Conservation (phyloP, 2,329 filamentous ascomycete genomes). For the Sarocladium brachiariae region DNA sequence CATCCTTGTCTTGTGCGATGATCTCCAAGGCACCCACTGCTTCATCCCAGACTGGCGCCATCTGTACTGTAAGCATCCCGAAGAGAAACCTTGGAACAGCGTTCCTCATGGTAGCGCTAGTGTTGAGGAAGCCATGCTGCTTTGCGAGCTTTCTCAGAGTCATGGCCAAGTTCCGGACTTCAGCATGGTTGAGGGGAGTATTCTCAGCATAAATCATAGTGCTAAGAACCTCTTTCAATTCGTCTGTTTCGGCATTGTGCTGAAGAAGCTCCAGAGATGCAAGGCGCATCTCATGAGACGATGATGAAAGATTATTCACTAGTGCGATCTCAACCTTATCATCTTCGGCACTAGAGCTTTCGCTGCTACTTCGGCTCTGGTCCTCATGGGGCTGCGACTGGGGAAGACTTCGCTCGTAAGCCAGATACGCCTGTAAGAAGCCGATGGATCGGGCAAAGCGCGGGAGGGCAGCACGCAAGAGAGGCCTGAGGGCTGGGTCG, state of each 20-base stretch:
- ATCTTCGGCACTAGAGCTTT: conserved; percentile 38
- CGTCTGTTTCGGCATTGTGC: conserved; percentile 36
- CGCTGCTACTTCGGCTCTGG: conserved; percentile 32
- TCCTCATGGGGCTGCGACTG: conserved; percentile 11
- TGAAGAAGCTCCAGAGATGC: conserved; percentile 67
- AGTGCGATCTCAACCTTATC: conserved; percentile 59
- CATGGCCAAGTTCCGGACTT: conserved; percentile 72
- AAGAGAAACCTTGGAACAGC: conserved; percentile 80
- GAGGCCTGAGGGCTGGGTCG: conserved; percentile 55
- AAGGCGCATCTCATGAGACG: conserved; percentile 68
- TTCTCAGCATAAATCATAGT: conserved; percentile 75
- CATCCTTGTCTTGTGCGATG: conserved; percentile 61
- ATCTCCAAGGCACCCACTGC: conserved; percentile 67
- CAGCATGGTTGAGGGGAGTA: conserved; percentile 69
- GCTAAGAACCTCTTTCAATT: conserved; percentile 22
- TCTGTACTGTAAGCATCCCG: conserved; percentile 77
- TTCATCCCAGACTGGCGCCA: conserved; percentile 85
- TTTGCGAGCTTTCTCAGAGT: conserved; percentile 71
- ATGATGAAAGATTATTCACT: conserved; percentile 65
- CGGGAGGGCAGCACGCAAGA: conserved; percentile 59
- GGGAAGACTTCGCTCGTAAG: conserved; percentile 38
- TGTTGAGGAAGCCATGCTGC: conserved; percentile 52
- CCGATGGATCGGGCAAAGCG: conserved; percentile 57
- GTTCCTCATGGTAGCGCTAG: conserved; percentile 58
- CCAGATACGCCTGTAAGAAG: conserved; percentile 58